Evolutionary conservation across 345 rosid genomes (phyloP).

Genomic region (Eucalyptus virginea): DNA sequence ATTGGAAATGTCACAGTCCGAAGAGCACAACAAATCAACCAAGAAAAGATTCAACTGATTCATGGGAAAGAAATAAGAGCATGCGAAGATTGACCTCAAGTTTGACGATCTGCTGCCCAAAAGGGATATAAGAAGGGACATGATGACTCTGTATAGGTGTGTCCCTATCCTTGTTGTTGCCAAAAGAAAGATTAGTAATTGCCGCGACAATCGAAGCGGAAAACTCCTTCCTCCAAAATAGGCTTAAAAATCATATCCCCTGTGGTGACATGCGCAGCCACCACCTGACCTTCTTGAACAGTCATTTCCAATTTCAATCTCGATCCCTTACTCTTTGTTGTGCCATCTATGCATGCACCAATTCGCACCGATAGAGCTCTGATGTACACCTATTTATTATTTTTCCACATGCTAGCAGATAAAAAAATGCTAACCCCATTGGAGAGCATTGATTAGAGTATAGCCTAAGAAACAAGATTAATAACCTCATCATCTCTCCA

Average conservation of each 20-base stretch:
- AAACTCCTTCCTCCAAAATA: constrained; percentile 52
- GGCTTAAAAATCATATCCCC: constrained; percentile 57
- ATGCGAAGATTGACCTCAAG: constrained; percentile 31
- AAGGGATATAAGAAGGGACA: constrained; percentile 43
- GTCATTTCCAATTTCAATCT: constrained; percentile 19
- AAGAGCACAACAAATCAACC: background rate
- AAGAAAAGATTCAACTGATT: background rate
- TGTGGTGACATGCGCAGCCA: constrained; percentile 5
- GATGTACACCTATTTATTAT: no score
- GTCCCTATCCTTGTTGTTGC: constrained; percentile 35
- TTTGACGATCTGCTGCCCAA: constrained; percentile 49
- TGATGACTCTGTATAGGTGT: constrained; percentile 13
- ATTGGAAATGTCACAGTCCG: no score
- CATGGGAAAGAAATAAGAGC: background rate
- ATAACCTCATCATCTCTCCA: background rate
- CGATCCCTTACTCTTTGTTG: background rate
- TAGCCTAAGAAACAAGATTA: background rate
- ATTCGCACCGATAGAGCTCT: background rate
- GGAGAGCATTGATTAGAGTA: background rate
- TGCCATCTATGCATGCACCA: constrained; percentile 24
- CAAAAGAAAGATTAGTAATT: constrained; percentile 59
- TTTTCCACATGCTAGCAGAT: background rate
- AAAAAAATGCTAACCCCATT: background rate
- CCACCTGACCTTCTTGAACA: constrained; percentile 10
- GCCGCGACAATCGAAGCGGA: constrained; percentile 64